phyloP scores from a whole-genome alignment of 2,329 filamentous ascomycete species.

The Verticillium isaacii region DNA sequence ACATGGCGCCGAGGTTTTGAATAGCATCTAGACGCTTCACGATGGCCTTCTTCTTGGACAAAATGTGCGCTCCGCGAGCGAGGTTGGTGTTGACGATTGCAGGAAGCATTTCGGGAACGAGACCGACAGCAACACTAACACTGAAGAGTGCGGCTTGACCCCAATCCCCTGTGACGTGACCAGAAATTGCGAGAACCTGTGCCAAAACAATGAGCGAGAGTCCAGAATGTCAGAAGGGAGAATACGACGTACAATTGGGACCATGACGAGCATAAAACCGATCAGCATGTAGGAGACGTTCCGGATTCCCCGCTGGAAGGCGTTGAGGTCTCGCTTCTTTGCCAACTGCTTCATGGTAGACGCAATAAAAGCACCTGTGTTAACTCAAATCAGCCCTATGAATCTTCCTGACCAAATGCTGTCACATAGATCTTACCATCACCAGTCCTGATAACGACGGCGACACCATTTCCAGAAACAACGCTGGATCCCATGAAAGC shows the following conservation, averaged over 20 bases:
- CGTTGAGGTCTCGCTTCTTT: constrained; percentile 17
- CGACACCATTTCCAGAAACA: constrained; percentile 19
- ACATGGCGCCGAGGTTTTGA: constrained; percentile 23
- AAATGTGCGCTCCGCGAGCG: constrained; percentile 18
- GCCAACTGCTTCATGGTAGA: constrained; percentile 19
- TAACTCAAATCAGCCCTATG: constrained; percentile 11
- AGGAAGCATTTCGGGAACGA: constrained; percentile 24
- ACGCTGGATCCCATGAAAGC: constrained; percentile 22
- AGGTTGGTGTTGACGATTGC: constrained; percentile 23
- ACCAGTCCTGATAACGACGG: constrained; percentile 19
- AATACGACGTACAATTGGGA: constrained; percentile 18
- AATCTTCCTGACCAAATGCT: not conserved
- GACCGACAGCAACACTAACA: constrained; percentile 22
- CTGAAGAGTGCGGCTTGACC: constrained; percentile 19
- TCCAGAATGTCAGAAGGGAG: not conserved
- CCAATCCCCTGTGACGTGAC: constrained; percentile 19
- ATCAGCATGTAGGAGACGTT: constrained; percentile 23
- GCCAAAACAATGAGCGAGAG: not conserved
- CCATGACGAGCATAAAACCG: constrained; percentile 23
- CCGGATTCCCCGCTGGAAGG: constrained; percentile 22
- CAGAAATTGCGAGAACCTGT: constrained; percentile 18
- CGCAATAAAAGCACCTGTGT: constrained; percentile 14
- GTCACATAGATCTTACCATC: not conserved
- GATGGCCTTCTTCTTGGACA: constrained; percentile 29
- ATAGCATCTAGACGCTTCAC: constrained; percentile 26